Conservation (phyloP, 2,329 filamentous ascomycete species). For the Colletotrichum sublineola region DNA sequence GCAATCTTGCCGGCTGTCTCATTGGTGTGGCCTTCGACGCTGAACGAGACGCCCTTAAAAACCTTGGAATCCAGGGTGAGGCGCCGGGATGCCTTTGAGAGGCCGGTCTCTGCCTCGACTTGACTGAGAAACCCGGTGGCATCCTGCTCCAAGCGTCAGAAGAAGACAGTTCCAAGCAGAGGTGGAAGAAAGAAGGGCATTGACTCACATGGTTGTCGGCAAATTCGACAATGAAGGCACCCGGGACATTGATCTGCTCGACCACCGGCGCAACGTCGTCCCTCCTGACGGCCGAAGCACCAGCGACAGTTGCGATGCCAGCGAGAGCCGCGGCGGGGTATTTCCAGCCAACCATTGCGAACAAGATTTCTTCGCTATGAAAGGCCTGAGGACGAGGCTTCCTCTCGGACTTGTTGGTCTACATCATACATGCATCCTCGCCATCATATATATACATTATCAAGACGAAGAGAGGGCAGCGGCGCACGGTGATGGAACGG, state of each 20-base stretch:
- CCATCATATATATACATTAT: neutral
- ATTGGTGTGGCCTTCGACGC: conserved; percentile 60
- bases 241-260: conserved; percentile 52
- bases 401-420: neutral
- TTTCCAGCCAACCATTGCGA: conserved; percentile 28
- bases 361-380: neutral
- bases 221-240: conserved; percentile 67
- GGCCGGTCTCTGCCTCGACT: conserved; percentile 33
- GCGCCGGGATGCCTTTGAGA: conserved; percentile 41
- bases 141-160: conserved; percentile 8
- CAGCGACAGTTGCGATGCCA: conserved; percentile 6
- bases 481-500: neutral
- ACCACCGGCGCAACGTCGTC: conserved; percentile 34
- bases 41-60: conserved; percentile 65
- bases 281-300: conserved; percentile 8
- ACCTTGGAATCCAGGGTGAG: conserved; percentile 43
- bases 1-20: conserved; percentile 58
- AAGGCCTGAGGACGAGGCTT: neutral
- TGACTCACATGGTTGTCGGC: conserved; percentile 60
- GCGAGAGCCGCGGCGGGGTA: conserved; percentile 22
- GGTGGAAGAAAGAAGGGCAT: neutral
- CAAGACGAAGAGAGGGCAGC: neutral
- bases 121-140: conserved; percentile 31
- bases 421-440: neutral
- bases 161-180: neutral